Base-by-base conservation (phyloP, 345 rosid species). In the Rhodamnia rubescens region DNA sequence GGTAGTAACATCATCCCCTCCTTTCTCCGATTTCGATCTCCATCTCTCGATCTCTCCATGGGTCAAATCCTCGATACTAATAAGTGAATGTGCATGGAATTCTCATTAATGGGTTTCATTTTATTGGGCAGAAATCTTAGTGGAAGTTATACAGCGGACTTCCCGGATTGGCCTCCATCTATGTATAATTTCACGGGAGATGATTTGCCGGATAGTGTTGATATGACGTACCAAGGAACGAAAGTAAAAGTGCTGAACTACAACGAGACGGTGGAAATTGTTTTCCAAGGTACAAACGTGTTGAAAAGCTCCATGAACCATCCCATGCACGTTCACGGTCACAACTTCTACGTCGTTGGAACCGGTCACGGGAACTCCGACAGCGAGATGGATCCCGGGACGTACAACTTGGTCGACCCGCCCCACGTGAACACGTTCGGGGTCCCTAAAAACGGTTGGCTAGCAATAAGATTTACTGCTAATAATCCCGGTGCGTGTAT, bases 261-360 rank as follows among this genome's bases (percentile, higher is more conserved):
- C 51, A 81, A 81, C 14, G 89, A 85, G 81, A 21, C 82, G 16
- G 82, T 83, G n/a, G 89, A 88, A 40, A 56, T 83, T n/a, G 86
- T 88, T 12, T 85, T 85, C 61, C 89, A 88, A 88, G 87, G 87
- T 54, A 88, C 87, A 14, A 59, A 51, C 83, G 36, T 88, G 21
- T 53, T 74, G 53, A 82, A 83, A 3, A 87, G 85, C 8, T 52
- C 89, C 10, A 56, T 29, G 4, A 74, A 83, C 51, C 89, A 85
- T n/a, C 89, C 89, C 22, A 85, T 87, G 89, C 89, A 85, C 61
- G 9, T 87, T 16, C 89, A 87, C 44, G 89, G 89, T 5, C 56
- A 81, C 27, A 87, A 85, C 83, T 87, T 87, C 80, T 87, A 85
- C 42, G 56, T 87, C 15, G 83, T 87, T 2, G 81, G 89, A 4